Evolutionary conservation across 1,284 basidiomycete species (phyloP).

Genomic region (Papiliotrema laurentii): DNA sequence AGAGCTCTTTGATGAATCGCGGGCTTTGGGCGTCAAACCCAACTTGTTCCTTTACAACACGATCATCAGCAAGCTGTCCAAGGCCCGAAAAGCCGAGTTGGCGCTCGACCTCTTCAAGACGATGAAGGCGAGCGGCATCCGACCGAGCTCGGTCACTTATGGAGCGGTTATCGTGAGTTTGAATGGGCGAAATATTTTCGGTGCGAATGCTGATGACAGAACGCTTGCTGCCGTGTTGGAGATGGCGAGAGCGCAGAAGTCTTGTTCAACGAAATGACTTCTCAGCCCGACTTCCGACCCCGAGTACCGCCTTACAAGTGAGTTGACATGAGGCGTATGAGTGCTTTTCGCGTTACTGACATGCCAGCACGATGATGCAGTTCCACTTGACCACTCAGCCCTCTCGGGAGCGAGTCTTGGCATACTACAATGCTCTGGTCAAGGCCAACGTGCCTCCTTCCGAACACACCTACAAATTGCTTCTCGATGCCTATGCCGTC

Average conservation of each 20-base stretch:
- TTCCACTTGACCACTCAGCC: conserved; percentile 87
- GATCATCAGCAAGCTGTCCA: conserved; percentile 88
- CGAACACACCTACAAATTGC: conserved; percentile 89
- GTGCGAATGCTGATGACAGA: conserved; percentile 24
- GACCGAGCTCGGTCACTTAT: conserved; percentile 84
- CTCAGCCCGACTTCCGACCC: conserved; percentile 70
- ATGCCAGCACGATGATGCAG: conserved; percentile 97
- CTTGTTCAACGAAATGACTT: conserved; percentile 81
- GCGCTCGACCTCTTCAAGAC: conserved; percentile 79
- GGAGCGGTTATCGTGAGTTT: conserved; percentile 78
- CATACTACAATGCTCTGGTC: conserved; percentile 70
- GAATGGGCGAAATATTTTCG: not conserved
- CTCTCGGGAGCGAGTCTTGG: conserved; percentile 68
- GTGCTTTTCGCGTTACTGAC: not conserved
- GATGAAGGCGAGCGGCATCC: conserved; percentile 60
- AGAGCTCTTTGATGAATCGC: conserved; percentile 76
- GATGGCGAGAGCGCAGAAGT: conserved; percentile 76
- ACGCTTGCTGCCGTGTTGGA: conserved; percentile 87
- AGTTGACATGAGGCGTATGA: conserved; percentile 9
- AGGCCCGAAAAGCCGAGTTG: conserved; percentile 83
- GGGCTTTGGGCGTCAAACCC: conserved; percentile 62
- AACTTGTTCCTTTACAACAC: conserved; percentile 92
- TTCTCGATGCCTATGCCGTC: conserved; percentile 84
- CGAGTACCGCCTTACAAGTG: conserved; percentile 75
- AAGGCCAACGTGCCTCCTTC: conserved; percentile 65